Evolutionary conservation across 805 yeast genomes (phyloP).

Genomic region (Cyberlindnera japonica): DNA sequence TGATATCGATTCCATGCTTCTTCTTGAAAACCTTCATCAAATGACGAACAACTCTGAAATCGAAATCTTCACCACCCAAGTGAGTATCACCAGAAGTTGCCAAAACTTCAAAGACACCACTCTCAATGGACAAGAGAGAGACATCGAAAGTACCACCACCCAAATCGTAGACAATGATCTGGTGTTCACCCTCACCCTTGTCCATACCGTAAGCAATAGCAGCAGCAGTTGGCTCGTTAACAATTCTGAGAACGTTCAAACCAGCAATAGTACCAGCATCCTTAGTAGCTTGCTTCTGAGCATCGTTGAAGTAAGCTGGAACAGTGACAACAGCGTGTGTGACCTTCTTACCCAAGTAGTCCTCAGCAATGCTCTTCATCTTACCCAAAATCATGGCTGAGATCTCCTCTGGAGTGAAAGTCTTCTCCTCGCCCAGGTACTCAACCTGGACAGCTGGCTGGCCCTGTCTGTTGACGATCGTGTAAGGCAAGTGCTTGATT

Average conservation of each 20-base stretch:
- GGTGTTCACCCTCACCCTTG: slow-evolving; percentile 75
- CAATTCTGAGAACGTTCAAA: slow-evolving; percentile 80
- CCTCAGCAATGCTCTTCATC: slow-evolving; percentile 92
- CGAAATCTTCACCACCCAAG: slow-evolving; percentile 97
- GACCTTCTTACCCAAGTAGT: slow-evolving; percentile 77
- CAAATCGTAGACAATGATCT: slow-evolving; percentile 86
- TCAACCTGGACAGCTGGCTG: slow-evolving; percentile 81
- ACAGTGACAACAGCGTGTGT: slow-evolving; percentile 91
- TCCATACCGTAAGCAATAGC: slow-evolving; percentile 96
- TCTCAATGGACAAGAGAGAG: slow-evolving; percentile 79
- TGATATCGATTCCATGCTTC: slow-evolving; percentile 83
- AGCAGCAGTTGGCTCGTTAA: slow-evolving; percentile 95
- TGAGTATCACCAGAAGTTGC: slow-evolving; percentile 97
- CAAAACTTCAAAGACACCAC: slow-evolving; percentile 88
- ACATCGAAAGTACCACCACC: slow-evolving; percentile 99
- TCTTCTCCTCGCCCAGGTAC: slow-evolving; percentile 67
- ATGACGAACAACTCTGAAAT: slow-evolving; percentile 82
- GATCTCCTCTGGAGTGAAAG: slow-evolving; percentile 88
- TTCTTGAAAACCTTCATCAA: slow-evolving; percentile 85
- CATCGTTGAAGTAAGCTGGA: slow-evolving; percentile 91
- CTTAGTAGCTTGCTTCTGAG: slow-evolving; percentile 92
- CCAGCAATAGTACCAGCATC: slow-evolving; percentile 94
- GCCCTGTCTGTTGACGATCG: slow-evolving; percentile 63
- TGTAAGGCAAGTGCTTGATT: slow-evolving; percentile 78
- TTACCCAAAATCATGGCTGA: slow-evolving; percentile 88